Evolutionary conservation across 768 basidiomycete genomes (phyloP).

Genomic region (Dictyophora rubrovolvata): DNA sequence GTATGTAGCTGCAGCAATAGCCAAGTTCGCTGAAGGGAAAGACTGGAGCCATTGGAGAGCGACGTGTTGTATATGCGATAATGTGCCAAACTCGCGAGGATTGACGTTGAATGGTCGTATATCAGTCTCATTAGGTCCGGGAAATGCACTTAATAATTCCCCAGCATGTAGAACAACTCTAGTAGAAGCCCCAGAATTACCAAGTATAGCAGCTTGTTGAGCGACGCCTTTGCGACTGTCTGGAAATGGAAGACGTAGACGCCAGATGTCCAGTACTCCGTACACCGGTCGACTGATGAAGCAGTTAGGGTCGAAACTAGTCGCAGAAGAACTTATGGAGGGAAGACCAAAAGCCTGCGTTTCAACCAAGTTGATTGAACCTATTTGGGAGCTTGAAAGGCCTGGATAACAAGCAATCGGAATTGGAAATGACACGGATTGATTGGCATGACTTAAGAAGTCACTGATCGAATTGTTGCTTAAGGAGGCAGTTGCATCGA

Average conservation of each 20-base stretch:
- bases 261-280: constrained; percentile 47
- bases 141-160: constrained; percentile 38
- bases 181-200: constrained; percentile 30
- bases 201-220: constrained; percentile 42
- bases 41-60: constrained; percentile 45
- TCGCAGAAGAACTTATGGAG: constrained; percentile 17
- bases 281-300: constrained; percentile 52
- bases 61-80: constrained; percentile 45
- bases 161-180: constrained; percentile 46
- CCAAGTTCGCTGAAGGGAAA: constrained; percentile 35
- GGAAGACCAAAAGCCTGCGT: constrained; percentile 40
- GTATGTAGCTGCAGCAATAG: constrained; percentile 38
- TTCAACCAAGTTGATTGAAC: constrained; percentile 40
- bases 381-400: constrained; percentile 28
- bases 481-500: constrained; percentile 37
- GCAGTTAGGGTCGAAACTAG: constrained; percentile 39
- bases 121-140: constrained; percentile 25
- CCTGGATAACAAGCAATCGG: constrained; percentile 54
- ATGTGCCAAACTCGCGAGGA: constrained; percentile 46
- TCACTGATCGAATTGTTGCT: constrained; percentile 23
- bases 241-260: constrained; percentile 47
- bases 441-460: constrained; percentile 30
- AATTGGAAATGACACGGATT: constrained; percentile 41
- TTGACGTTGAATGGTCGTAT: constrained; percentile 23
- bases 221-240: constrained; percentile 33